Evolutionary conservation across 2,329 filamentous ascomycete genomes (phyloP), one percentile per base, ranked within the genome.

Genomic region (Neofusicoccum parvum): DNA sequence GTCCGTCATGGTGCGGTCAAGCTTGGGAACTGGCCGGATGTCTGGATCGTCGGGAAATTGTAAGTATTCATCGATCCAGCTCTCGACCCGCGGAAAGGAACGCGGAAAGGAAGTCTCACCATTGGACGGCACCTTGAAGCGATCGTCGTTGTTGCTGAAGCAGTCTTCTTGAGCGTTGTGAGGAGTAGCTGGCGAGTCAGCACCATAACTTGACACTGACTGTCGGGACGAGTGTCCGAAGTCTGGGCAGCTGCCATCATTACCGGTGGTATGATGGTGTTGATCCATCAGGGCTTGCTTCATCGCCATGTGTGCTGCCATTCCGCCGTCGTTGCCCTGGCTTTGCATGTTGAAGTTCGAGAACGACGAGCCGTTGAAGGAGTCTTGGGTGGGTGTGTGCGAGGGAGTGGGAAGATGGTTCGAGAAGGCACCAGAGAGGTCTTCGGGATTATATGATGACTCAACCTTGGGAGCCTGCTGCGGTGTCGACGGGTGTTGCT

Each of bases 1-100:
- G 73, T 96, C 92, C 17, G 92, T 94, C 80, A 95, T 92, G 0
- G 93, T 95, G 65, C 92, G 86, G 70, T 93, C 90, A 69, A 96
- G 86, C 78, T 94, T 95, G 32, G 93, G 90, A 69, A 87, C 76
- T 15, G 72, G 69, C 59, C 76, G 77, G 66, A 75, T 84, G 79
- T 87, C 85, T 88, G 83, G 72, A 78, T 81, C 77, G 74, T 81
- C 78, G 79, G 83, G 79, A 76, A 83, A 80, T 74, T 80, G 89
- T 94, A 88, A 93, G 90, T 86, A 88, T 75, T 86, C 80, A 78
- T 86, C 80, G 80, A 87, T 81, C 84, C 84, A 85, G 45, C 71
- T 72, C 58, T 79, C 76, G 68, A 78, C 72, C 67, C 74, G 72
- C 59, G 53, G 53, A 68, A 70, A 68, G 53, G 65, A 45, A 36